Conservation (phyloP, 2,329 filamentous ascomycete genomes). For the Colletotrichum higginsianum region DNA sequence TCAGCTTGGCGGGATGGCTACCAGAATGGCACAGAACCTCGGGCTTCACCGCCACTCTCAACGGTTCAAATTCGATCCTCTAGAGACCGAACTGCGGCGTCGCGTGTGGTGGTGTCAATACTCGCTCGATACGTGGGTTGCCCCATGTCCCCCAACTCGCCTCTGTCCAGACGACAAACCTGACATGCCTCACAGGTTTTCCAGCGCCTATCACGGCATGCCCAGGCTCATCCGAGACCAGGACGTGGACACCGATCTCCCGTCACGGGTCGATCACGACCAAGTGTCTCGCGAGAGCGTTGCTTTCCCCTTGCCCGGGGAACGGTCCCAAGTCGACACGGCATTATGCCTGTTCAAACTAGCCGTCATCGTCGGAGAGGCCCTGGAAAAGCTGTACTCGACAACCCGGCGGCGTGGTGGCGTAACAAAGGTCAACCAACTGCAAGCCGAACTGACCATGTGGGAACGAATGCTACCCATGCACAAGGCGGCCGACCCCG, state of each 20-base stretch:
- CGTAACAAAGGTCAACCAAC: slow-evolving; percentile 44
- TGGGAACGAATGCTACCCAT: slow-evolving; percentile 43
- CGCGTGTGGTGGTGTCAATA: slow-evolving; percentile 49
- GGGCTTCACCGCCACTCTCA: slow-evolving; percentile 47
- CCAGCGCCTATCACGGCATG: slow-evolving; percentile 47
- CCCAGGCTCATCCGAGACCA: slow-evolving; percentile 48
- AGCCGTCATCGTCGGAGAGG: slow-evolving; percentile 45
- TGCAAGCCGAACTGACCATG: slow-evolving; percentile 47
- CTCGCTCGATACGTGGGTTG: slow-evolving; percentile 45
- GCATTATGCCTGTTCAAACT: slow-evolving; percentile 47
- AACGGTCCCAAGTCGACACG: slow-evolving; percentile 46
- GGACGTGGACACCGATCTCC: slow-evolving; percentile 47
- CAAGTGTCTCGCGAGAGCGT: slow-evolving; percentile 45
- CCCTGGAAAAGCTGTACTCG: slow-evolving; percentile 46
- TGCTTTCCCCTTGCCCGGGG: slow-evolving; percentile 47
- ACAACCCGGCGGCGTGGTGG: slow-evolving; percentile 47
- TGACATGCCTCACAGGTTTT: slow-evolving; percentile 41
- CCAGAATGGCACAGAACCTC: slow-evolving; percentile 46
- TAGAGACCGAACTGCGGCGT: slow-evolving; percentile 47
- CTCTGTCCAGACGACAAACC: not conserved
- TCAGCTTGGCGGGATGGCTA: slow-evolving; percentile 46
- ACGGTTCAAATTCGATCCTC: slow-evolving; percentile 47
- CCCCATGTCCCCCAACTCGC: not conserved
- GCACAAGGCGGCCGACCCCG: slow-evolving; percentile 19
- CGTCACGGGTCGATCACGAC: slow-evolving; percentile 46